Evolutionary conservation across 495 filamentous ascomycete species (phyloP), one percentile per base, ranked within the genome.

Genomic region (Aspergillus avenaceus): DNA sequence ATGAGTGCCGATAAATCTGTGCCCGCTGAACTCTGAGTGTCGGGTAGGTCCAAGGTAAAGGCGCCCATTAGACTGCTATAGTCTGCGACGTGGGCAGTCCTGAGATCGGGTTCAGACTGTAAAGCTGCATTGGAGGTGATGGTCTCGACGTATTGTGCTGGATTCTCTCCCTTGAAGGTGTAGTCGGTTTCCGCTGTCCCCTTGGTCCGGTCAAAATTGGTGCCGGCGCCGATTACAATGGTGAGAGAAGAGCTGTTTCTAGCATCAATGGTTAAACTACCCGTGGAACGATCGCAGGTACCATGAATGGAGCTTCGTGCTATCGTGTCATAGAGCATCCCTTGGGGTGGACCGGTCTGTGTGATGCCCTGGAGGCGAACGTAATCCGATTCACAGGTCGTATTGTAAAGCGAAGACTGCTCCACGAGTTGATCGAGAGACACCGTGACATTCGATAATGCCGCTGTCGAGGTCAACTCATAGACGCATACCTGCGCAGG

Each of bases 401-500:
- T 31, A n/a, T 61, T 64, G 8, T 14, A 36, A 16, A 36, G 32
- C 18, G 56, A 44, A 1, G 41, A 26, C 27, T 45, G 36, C 54
- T 52, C 29, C 40, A 55, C 32, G 59, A 61, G 36, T 50, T 50
- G 44, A 28, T 63, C 63, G 23, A 72, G 49, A 7, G 42, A 41
- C 32, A 75, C 48, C 11, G 52, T 57, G 13, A 78, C 58, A 5
- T 56, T 46, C 4, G 72, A 65, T 14, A 78, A 51, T 3, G 60
- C n/a, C 9, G 45, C 41, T 5, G 60, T 53, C 3, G 70, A 69
- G 0, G 44, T 38, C 2, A 77, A 51, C 8, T 68, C 55, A 44
- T 80, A 79, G 8, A 76, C 54, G 42, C 76, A 80, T 40, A 71
- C 68, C 27, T 77, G 60, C 38, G 74, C 71, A 6, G 75, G 76